Base-by-base conservation (phyloP, 768 basidiomycete species). In the Pholiota molesta region DNA sequence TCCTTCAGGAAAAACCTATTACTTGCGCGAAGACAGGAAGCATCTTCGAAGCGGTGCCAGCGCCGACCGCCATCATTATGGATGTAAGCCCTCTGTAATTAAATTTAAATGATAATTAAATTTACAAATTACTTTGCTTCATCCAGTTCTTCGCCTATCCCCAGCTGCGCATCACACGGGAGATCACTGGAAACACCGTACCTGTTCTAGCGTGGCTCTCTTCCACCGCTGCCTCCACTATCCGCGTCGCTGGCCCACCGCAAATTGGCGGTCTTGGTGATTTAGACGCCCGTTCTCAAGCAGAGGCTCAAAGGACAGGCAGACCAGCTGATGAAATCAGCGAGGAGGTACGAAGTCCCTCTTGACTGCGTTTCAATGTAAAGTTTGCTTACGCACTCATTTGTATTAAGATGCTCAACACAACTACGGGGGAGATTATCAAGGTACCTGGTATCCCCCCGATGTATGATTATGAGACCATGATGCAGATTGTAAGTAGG, bases 391-490 rank as follows among this genome's bases (percentile, higher is more conserved):
- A 19, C 23, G 6, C 11, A 10, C 5, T 21, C 35, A 5, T 14
- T 26, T 13, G 17, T 19, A 16, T 28, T 3, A 31, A 62, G 62
- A 14, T 58, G 16, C 45, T 35, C 42, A 2, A 29, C 3, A 6
- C 10, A n/a, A 31, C 19, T 26, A 55, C 33, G 11, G 64, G 64
- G 31, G 55, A 51, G 2, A 29, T 65, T 9, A n/a, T 59, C 2
- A 59, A 57, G 13, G 31, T 65, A 5, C 26, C 61, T n/a, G 64
- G 64, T 9, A 21, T 65, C 26, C 64, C 64, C 10, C 35, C 45
- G 7, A 65, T 65, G 64, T 57, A 65, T 23, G 64, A 65, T 47
- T 62, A 60, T 17, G 64, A 65, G 49, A 56, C 31, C 42, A 60
- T 45, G 17, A 57, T 61, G 6, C 64, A 62, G 52, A 59, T 44